Conservation (phyloP, 345 rosid species). For the Hibiscus tridactylites region DNA sequence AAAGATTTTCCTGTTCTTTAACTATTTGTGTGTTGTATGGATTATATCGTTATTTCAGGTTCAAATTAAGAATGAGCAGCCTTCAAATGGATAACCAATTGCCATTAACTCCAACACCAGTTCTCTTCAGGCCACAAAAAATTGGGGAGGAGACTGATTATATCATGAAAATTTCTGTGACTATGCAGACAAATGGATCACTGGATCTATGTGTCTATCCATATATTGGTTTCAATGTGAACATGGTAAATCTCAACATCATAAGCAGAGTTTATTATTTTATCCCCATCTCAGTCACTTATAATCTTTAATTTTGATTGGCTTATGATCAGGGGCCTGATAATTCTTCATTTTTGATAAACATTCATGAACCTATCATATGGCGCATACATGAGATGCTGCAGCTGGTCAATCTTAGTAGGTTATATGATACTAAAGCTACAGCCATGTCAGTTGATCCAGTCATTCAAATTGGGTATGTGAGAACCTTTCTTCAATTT, state of each 20-base stretch:
- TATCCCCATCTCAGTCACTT: background rate
- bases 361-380: slow-evolving; percentile 92
- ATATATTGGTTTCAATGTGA: slow-evolving; percentile 72
- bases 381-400: slow-evolving; percentile 99
- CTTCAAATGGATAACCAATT: slow-evolving; percentile 95
- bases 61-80: slow-evolving; percentile 71
- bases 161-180: slow-evolving; percentile 72
- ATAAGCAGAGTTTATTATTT: background rate
- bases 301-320: slow-evolving; percentile 9
- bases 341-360: slow-evolving; percentile 71
- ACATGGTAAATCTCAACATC: slow-evolving; percentile 12
- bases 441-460: slow-evolving; percentile 97
- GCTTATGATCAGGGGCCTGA: slow-evolving; percentile 63
- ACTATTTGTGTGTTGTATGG: background rate
- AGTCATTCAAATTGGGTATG: slow-evolving; percentile 86
- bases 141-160: slow-evolving; percentile 53
- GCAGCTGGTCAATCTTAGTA: slow-evolving; percentile 67
- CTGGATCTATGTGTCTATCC: slow-evolving; percentile 80
- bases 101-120: slow-evolving; percentile 91
- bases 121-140: slow-evolving; percentile 92
- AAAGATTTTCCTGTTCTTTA: background rate
- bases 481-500: slow-evolving; percentile 1
- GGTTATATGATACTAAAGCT: slow-evolving; percentile 51
- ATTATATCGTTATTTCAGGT: slow-evolving; percentile 37
- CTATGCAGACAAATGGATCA: slow-evolving; percentile 74